Conservation (phyloP, 805 yeast species). For the Phaffomyces opuntiae region DNA sequence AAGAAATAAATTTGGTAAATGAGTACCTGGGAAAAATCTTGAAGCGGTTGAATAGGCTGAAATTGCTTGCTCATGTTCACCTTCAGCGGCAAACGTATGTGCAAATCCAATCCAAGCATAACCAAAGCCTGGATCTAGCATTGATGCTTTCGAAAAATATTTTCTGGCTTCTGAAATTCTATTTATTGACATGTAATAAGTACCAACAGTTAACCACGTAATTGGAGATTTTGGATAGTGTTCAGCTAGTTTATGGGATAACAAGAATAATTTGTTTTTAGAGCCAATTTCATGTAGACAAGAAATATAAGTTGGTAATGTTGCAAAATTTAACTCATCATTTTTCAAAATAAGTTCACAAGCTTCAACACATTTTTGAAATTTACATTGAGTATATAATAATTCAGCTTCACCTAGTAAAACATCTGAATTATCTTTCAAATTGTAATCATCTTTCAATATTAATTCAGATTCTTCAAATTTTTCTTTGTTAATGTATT, state of each 20-base stretch:
- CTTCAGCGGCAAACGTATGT: slow-evolving; percentile 94
- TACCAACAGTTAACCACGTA: slow-evolving; percentile 91
- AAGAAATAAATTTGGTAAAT: slow-evolving; percentile 78
- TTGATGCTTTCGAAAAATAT: slow-evolving; percentile 82
- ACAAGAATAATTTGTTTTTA: slow-evolving; percentile 67
- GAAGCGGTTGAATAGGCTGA: slow-evolving; percentile 97
- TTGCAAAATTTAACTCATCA: slow-evolving; percentile 67
- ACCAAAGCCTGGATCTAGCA: slow-evolving; percentile 82
- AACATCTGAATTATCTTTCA: slow-evolving; percentile 65
- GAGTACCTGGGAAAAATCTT: slow-evolving; percentile 83
- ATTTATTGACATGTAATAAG: slow-evolving; percentile 71
- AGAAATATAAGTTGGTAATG: slow-evolving; percentile 73
- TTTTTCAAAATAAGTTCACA: slow-evolving; percentile 50
- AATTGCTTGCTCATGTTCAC: slow-evolving; percentile 98
- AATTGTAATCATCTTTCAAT: slow-evolving; percentile 63
- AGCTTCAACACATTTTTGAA: slow-evolving; percentile 63
- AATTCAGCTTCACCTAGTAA: slow-evolving; percentile 62
- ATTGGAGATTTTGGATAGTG: slow-evolving; percentile 72
- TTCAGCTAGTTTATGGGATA: slow-evolving; percentile 83
- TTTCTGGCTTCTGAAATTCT: slow-evolving; percentile 78
- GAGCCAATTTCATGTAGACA: slow-evolving; percentile 82
- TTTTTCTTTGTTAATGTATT: slow-evolving; percentile 52
- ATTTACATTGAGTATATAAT: slow-evolving; percentile 68
- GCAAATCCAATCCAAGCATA: slow-evolving; percentile 99
- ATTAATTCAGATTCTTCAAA: slow-evolving; percentile 61